Percentiles rank a stretch among this genome's conserved stretches.
These are phyloP conservation scores for Mrakia blollopis DNA, from an alignment of 768 basidiomycete genomes.

Conservation along the genomic window DNA sequence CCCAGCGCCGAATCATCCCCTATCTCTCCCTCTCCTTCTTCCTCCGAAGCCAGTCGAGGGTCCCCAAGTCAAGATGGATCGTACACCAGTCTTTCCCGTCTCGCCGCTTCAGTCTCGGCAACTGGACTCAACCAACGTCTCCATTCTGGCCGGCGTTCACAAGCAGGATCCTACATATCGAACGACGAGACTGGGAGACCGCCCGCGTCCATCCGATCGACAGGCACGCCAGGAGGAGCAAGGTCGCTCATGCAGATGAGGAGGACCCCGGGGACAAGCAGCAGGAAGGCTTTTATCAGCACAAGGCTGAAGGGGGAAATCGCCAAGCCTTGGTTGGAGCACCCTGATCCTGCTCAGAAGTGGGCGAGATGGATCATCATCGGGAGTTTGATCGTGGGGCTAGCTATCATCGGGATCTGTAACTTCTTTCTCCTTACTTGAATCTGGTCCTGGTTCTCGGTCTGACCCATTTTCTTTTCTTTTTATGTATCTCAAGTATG, in stretches of 20 bases:
- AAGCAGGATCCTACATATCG: conserved; percentile 23
- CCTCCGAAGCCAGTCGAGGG: too few species aligned
- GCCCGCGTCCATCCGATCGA: conserved; percentile 10
- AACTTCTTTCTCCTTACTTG: conserved; percentile 23
- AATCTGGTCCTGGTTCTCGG: not conserved
- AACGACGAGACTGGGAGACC: not conserved
- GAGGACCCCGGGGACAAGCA: conserved; percentile 17
- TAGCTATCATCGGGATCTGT: conserved; percentile 47
- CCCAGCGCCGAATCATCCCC: not conserved
- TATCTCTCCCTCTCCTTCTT: not conserved
- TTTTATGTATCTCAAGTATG: conserved; percentile 42
- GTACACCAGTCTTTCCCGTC: not conserved
- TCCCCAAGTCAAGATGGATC: not conserved
- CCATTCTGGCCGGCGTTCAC: not conserved
- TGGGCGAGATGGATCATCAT: conserved; percentile 55
- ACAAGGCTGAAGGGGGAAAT: conserved; percentile 45
- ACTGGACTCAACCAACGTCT: not conserved
- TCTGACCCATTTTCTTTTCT: not conserved
- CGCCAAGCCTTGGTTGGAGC: conserved; percentile 53
- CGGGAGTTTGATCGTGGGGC: conserved; percentile 48
- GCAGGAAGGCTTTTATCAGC: conserved; percentile 40
- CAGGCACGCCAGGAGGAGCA: not conserved
- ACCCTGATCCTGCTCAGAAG: conserved; percentile 48
- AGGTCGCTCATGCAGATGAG: conserved; percentile 17
- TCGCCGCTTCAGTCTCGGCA: not conserved